Evolutionary conservation across 352 stramenopile genomes (phyloP), one percentile per base, ranked within the genome.

Genomic region (Globisporangium apiculatum): DNA sequence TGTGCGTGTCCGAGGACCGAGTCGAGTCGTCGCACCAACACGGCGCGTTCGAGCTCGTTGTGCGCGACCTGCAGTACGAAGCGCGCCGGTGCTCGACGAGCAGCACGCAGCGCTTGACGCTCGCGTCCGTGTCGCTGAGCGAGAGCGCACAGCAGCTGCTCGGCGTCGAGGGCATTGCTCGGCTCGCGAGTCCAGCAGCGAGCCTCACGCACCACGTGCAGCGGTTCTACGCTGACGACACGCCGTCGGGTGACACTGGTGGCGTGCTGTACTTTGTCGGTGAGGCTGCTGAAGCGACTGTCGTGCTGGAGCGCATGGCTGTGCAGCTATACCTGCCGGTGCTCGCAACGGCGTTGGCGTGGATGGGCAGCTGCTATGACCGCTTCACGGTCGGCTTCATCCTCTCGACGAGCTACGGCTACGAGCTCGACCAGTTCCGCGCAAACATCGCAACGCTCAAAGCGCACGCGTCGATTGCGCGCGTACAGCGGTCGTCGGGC

Each of bases 301-400:
- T 79, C 12, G 61, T 65, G 5, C 49, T 84, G 24, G 55, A 67
- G 52, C 62, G 58, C 36, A 38, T 66, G 8, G 43, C 38, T 11
- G 65, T 69, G 47, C 57, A 62, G 38, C 48, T 86, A 40, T 85
- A 66, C 31, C 72, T 90, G 48, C 76, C 79, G 36, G 60, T 69
- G 40, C 53, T 89, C 5, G 53, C 65, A 49, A 65, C 66, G 9
- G 48, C 82, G 24, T 31, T 87, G 7, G 24, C 58, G 4, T 88
- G 76, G 72, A 12, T 72, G 50, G 53, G 61, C 38, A 58, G 35
- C 17, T 86, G 75, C 38, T 60, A 73, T 18, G 72, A 83, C 40
- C 66, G 59, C 7, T 85, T 75, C 53, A 69, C 85, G 37, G 40
- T 90, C 11, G 83, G 78, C 5, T 89, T 81, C 57, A 71, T 92